phyloP scores from a whole-genome alignment of 768 basidiomycete species.

The Dacryopinax spathularia region DNA sequence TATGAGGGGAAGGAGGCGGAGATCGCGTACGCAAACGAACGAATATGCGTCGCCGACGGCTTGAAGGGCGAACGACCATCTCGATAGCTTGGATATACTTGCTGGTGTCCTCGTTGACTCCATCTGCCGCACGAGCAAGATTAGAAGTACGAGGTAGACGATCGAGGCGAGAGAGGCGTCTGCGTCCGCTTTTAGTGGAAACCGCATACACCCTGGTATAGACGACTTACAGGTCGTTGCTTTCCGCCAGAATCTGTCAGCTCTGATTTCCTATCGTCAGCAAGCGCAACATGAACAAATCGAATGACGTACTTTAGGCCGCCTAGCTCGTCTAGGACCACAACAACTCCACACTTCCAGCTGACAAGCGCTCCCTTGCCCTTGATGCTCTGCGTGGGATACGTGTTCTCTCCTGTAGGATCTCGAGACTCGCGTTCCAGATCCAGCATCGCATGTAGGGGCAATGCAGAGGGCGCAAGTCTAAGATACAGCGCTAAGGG shows the following conservation, averaged over 20 bases:
- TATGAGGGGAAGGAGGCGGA: background rate
- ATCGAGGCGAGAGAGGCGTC: constrained; percentile 60
- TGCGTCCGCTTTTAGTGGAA: constrained; percentile 20
- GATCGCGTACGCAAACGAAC: constrained; percentile 47
- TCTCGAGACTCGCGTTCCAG: background rate
- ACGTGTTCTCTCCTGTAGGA: background rate
- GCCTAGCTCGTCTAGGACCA: constrained; percentile 47
- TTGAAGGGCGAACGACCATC: constrained; percentile 72
- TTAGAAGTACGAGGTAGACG: constrained; percentile 51
- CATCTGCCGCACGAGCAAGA: constrained; percentile 60
- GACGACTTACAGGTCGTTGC: constrained; percentile 43
- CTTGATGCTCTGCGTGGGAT: background rate
- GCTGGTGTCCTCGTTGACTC: constrained; percentile 63
- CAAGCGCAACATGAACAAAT: background rate
- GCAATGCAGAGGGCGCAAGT: background rate
- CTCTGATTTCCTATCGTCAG: constrained; percentile 7
- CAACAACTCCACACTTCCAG: constrained; percentile 63
- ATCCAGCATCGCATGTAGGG: background rate
- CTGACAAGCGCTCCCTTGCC: constrained; percentile 51
- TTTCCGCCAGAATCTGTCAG: constrained; percentile 53
- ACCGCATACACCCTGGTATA: background rate
- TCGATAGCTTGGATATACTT: constrained; percentile 60
- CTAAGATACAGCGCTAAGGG: background rate
- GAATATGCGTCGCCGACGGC: constrained; percentile 67
- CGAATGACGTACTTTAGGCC: constrained; percentile 46